These are phyloP conservation scores for Monosporozyma unispora DNA, from an alignment of 805 yeast genomes.

Conservation along the genomic window DNA sequence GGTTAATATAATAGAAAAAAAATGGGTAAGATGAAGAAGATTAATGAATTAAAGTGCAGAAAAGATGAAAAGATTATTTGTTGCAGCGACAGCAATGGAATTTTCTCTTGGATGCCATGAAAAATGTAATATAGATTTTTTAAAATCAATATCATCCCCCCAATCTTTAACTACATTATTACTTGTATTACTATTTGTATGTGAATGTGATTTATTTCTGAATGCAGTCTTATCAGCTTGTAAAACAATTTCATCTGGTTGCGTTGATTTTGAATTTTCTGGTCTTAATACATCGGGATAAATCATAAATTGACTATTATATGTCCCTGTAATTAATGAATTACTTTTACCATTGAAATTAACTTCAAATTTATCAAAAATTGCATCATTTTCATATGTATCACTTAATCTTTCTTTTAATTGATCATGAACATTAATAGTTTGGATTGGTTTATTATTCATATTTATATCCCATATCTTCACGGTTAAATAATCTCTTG, in stretches of 20 bases:
- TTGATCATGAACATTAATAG: constrained; percentile 92
- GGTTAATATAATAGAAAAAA: too few species aligned
- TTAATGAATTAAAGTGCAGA: constrained; percentile 47
- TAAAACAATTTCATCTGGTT: constrained; percentile 52
- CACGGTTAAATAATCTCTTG: constrained; percentile 94
- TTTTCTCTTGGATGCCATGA: constrained; percentile 99
- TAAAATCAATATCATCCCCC: constrained; percentile 80
- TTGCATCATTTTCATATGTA: constrained; percentile 96
- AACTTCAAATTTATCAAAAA: constrained; percentile 96
- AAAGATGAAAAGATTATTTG: constrained; percentile 83
- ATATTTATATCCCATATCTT: constrained; percentile 97
- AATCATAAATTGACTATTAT: constrained; percentile 93
- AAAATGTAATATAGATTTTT: constrained; percentile 85
- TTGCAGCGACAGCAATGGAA: constrained; percentile 95
- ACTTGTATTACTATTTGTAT: not conserved
- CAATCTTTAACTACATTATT: constrained; percentile 31
- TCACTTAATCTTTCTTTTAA: constrained; percentile 89
- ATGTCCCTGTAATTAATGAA: constrained; percentile 92
- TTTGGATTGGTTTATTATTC: constrained; percentile 91
- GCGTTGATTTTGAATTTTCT: constrained; percentile 8
- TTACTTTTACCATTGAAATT: constrained; percentile 89
- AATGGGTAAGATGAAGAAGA: not conserved
- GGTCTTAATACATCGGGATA: constrained; percentile 69
- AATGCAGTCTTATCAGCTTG: constrained; percentile 98
- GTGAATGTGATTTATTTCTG: constrained; percentile 40